Base-by-base conservation (phyloP, 306 rosid species). In the Vicia sativa region DNA sequence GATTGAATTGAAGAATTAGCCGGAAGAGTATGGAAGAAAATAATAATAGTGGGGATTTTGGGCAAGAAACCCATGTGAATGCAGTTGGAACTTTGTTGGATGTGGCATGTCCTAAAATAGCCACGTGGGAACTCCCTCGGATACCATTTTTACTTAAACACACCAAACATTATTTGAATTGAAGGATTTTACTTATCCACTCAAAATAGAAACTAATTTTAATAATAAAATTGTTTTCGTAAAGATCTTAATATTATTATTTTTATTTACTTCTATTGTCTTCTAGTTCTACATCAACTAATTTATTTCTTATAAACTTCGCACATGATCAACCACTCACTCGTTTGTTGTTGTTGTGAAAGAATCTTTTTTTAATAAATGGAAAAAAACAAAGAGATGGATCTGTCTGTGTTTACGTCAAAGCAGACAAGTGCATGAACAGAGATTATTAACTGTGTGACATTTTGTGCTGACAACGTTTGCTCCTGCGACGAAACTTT, bases 51-150 rank as follows among this genome's bases (percentile, higher is more conserved):
- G 9, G 29, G 4, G 16, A 15, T 29, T 53, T 62, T 41, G 5
- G 26, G 42, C 29, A 48, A 25, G 70, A 42, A 42, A 5, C 25
- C 56, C 86, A 84, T 45, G 87, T 75, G 87, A 34, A 34, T 19
- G 38, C 39, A 54, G 66, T 48, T 57, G 63, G 65, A 66, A 65
- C 43, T 19, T 31, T 26, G 18, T 65, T 74, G 7, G 50, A 83
- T 77, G 72, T 81, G 82, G 67, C 29, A 0, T 0, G 1, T 0
- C 0, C 0, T 0, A 1, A 1, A 1, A 0, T 3, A 0, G 74
- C 75, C 95, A 85, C 84, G 84, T 85, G 82, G 87, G n/a, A 41
- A 6, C 9, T 48, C 71, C 85, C 88, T 88, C 60, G 84, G 90
- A 88, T 88, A 9, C 83, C 65, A 56, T 67, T 2, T 16, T 5